phyloP scores from a whole-genome alignment of 1,139 yeast genomes.

The Taiozyma sp. region DNA sequence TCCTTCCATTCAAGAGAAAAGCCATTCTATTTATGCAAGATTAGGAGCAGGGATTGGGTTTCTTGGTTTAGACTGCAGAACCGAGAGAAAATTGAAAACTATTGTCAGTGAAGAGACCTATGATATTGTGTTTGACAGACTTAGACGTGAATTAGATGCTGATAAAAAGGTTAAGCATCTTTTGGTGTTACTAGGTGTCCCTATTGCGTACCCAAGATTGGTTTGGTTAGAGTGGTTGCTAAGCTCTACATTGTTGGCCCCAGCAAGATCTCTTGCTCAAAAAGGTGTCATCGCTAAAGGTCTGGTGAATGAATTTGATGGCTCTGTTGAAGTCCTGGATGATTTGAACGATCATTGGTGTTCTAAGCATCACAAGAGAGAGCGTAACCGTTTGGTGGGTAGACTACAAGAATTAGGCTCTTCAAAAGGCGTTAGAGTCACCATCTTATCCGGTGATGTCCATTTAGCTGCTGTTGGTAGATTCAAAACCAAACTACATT shows the following conservation, averaged over 20 bases:
- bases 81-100: slow-evolving; percentile 67
- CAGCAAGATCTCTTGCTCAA: slow-evolving; percentile 62
- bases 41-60: slow-evolving; percentile 70
- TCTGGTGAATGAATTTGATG: slow-evolving; percentile 84
- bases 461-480: slow-evolving; percentile 85
- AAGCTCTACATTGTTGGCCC: slow-evolving; percentile 54
- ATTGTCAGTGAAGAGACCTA: slow-evolving; percentile 57
- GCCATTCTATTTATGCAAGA: slow-evolving; percentile 65
- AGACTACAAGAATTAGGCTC: slow-evolving; percentile 61
- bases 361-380: slow-evolving; percentile 73
- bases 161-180: slow-evolving; percentile 65
- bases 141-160: slow-evolving; percentile 45
- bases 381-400: slow-evolving; percentile 59
- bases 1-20: slow-evolving; percentile 57
- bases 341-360: slow-evolving; percentile 98
- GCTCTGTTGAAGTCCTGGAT: slow-evolving; percentile 82
- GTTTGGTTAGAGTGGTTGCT: slow-evolving; percentile 83
- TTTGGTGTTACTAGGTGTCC: slow-evolving; percentile 84
- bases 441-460: slow-evolving; percentile 89
- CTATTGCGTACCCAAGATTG: slow-evolving; percentile 87
- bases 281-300: slow-evolving; percentile 64
- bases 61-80: slow-evolving; percentile 85
- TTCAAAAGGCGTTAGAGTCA: slow-evolving; percentile 58
- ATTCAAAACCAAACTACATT: slow-evolving; percentile 54
- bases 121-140: slow-evolving; percentile 50